Percentiles rank a stretch among this genome's conserved stretches.
Evolutionary conservation across 164 flowering plant species (phyloP).

Genomic region (Platanus orientalis): DNA sequence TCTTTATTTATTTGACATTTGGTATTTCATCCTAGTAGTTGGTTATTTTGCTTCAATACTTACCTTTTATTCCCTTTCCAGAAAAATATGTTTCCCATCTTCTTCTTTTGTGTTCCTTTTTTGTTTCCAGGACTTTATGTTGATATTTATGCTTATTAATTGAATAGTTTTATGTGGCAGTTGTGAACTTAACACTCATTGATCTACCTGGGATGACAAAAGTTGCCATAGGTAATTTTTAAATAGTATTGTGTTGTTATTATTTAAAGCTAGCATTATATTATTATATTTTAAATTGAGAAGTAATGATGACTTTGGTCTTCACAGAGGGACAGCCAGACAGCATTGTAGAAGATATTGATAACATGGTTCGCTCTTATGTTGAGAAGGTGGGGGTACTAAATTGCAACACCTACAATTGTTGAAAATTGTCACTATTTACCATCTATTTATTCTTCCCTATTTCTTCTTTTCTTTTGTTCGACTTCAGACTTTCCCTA

Average conservation of each 20-base stretch:
- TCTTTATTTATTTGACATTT: too few relatives aligned
- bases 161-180: constrained; percentile 37
- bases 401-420: background rate
- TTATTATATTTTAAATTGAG: background rate
- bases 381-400: constrained; percentile 61
- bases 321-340: constrained; percentile 80
- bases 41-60: background rate
- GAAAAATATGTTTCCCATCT: background rate
- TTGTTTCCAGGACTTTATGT: background rate
- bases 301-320: constrained; percentile 3
- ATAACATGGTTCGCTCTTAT: constrained; percentile 75
- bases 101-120: background rate
- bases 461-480: background rate
- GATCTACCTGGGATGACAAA: constrained; percentile 93
- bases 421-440: constrained; percentile 1
- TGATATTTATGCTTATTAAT: constrained; percentile 5
- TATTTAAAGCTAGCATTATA: background rate
- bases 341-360: constrained; percentile 74
- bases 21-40: too few relatives aligned
- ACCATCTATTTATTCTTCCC: background rate
- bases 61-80: background rate
- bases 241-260: background rate
- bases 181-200: constrained; percentile 80
- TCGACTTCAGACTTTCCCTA: too few relatives aligned
- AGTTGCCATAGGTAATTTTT: constrained; percentile 69